A percentile compares a stretch with the other conserved stretches of the same genome.
Conservation (phyloP, 192 early-diverging fungal species). For the Backusella australiensis region DNA sequence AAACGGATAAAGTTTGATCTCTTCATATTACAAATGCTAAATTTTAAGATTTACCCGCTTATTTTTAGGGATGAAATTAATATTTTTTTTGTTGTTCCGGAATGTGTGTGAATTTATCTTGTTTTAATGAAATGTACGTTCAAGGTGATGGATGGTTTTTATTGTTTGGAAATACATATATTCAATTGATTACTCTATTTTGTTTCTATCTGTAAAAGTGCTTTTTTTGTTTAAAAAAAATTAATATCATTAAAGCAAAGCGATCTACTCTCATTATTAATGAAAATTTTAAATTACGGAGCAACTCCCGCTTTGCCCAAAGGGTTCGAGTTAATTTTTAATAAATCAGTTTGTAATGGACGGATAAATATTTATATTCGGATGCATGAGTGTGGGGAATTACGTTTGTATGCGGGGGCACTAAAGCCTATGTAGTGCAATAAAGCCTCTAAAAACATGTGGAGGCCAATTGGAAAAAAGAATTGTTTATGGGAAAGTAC, state of each 20-base stretch:
- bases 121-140: neutral
- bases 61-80: neutral
- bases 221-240: neutral
- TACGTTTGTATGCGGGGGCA: neutral
- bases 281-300: neutral
- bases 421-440: neutral
- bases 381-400: neutral
- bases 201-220: no score
- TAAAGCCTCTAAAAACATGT: neutral
- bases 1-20: neutral
- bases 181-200: no score
- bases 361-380: neutral
- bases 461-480: neutral
- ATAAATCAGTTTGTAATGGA: neutral
- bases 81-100: neutral
- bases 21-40: neutral
- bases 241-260: neutral
- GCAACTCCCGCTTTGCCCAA: neutral
- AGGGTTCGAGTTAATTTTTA: neutral
- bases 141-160: neutral
- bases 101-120: conserved; percentile 3
- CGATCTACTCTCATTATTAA: neutral
- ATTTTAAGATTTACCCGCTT: neutral
- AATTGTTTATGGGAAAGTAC: neutral
- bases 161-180: no score